Conservation (phyloP, 495 filamentous ascomycete genomes). For the Penicillium bovifimosum region DNA sequence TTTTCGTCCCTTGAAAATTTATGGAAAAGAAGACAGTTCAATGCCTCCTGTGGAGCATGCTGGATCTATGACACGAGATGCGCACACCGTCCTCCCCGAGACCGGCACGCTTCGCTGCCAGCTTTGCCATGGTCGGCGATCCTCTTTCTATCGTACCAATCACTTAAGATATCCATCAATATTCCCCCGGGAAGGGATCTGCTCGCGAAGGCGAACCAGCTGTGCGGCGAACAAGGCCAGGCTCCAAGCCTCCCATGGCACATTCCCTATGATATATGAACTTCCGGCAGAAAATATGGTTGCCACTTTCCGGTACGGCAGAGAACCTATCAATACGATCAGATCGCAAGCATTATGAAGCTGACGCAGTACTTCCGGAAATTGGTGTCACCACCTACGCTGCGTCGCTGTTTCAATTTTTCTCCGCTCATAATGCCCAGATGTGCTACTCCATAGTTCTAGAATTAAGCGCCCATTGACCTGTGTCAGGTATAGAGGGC, state of each 20-base stretch:
- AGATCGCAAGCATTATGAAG: too few relatives aligned
- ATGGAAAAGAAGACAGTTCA: background rate
- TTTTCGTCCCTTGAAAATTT: background rate
- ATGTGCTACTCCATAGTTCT: too few relatives aligned
- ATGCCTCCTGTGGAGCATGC: background rate
- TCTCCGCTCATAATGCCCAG: too few relatives aligned
- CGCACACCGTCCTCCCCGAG: background rate
- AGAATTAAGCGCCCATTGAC: too few relatives aligned
- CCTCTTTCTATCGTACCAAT: background rate
- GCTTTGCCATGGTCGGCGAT: background rate
- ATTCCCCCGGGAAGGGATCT: background rate
- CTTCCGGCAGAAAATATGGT: background rate
- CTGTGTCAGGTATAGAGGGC: too few relatives aligned
- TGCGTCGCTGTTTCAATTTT: too few relatives aligned
- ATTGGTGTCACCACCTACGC: too few relatives aligned
- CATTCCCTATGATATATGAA: background rate
- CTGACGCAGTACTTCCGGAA: too few relatives aligned
- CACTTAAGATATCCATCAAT: background rate
- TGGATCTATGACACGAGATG: background rate
- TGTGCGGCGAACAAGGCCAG: conserved; percentile 1
- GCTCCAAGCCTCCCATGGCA: background rate
- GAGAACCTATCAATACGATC: too few relatives aligned
- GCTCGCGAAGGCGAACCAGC: conserved; percentile 1
- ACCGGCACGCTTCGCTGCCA: background rate
- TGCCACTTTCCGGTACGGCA: background rate